Conservation (phyloP, 352 stramenopile genomes). For the Phytophthora citricola region DNA sequence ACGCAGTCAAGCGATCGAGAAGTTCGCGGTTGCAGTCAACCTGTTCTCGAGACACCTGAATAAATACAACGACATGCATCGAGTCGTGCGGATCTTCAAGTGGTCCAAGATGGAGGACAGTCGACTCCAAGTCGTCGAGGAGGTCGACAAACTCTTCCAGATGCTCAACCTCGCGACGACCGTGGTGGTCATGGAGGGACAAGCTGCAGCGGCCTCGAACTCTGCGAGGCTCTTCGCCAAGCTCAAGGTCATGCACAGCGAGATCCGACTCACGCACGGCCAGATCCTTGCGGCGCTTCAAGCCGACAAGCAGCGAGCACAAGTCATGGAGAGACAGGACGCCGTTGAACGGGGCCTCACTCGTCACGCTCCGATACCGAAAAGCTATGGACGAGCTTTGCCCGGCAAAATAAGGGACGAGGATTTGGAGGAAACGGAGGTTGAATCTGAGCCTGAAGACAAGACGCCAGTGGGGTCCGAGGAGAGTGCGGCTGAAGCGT, state of each 20-base stretch:
- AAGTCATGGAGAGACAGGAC: too few species aligned
- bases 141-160: conserved; percentile 42
- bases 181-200: conserved; percentile 23
- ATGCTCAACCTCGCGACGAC: conserved; percentile 33
- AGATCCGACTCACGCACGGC: conserved; percentile 19
- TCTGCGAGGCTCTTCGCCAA: conserved; percentile 15
- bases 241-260: conserved; percentile 16
- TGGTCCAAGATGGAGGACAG: conserved; percentile 33
- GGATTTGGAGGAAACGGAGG: neutral
- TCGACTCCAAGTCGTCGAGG: conserved; percentile 25
- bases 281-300: conserved; percentile 20
- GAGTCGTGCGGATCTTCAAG: conserved; percentile 25
- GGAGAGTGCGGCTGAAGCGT: neutral
- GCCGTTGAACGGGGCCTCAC: too few species aligned
- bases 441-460: neutral
- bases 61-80: conserved; percentile 29
- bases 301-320: neutral
- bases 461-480: neutral
- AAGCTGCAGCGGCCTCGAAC: conserved; percentile 8
- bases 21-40: conserved; percentile 7
- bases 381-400: neutral
- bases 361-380: neutral
- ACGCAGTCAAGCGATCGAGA: conserved; percentile 13
- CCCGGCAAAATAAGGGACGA: neutral
- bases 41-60: conserved; percentile 21